A percentile compares a stretch with the other conserved stretches of the same genome.
Conservation (phyloP, 129 eudicot species). For the Kitagawia praeruptora region DNA sequence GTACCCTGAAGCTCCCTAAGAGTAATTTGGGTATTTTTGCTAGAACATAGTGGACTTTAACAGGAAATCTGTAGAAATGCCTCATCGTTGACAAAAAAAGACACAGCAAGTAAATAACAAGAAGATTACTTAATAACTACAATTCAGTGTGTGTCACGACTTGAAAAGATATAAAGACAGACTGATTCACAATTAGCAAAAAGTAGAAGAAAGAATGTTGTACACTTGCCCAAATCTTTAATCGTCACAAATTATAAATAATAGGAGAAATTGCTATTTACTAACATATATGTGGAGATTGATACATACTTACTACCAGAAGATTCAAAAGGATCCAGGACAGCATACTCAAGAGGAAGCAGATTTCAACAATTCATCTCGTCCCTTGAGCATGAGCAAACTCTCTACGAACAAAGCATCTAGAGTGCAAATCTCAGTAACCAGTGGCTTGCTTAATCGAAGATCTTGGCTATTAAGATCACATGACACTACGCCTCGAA, state of each 20-base stretch:
- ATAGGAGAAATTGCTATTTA: neutral
- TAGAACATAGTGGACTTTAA: no score
- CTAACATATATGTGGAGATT: neutral
- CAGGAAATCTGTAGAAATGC: no score
- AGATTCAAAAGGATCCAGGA: no score
- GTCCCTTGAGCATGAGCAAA: neutral
- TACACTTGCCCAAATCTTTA: no score
- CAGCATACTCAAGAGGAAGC: neutral
- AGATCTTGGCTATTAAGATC: neutral
- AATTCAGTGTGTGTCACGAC: neutral
- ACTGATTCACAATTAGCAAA: neutral
- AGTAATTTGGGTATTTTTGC: no score
- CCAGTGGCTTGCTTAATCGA: neutral
- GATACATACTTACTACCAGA: neutral
- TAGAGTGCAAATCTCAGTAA: neutral
- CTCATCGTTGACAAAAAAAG: no score
- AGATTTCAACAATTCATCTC: neutral
- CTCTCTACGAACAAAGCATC: constrained; percentile 5
- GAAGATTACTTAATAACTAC: neutral
- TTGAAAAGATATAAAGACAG: no score
- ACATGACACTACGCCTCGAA: neutral
- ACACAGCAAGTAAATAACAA: neutral
- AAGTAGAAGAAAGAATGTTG: neutral
- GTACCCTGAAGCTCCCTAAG: no score
- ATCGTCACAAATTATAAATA: neutral